Conservation (phyloP, 805 yeast genomes). For the Yarrowia hollandica region DNA sequence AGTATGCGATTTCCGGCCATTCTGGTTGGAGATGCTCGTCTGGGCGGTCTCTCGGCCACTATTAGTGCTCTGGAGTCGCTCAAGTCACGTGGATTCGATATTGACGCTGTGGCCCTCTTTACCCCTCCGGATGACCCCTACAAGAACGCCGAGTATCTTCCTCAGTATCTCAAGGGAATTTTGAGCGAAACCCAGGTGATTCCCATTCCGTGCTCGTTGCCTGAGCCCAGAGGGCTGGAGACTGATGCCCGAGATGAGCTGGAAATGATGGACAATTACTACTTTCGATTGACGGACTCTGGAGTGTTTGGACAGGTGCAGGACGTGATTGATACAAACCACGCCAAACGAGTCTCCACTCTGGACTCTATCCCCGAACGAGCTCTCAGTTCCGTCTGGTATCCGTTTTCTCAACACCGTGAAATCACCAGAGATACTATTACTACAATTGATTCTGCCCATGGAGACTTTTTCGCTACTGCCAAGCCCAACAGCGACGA, state of each 20-base stretch:
- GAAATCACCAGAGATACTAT: slow-evolving; percentile 32
- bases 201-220: slow-evolving; percentile 12
- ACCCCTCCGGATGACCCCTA: slow-evolving; percentile 27
- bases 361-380: slow-evolving; percentile 31
- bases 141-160: slow-evolving; percentile 32
- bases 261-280: slow-evolving; percentile 32
- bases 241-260: slow-evolving; percentile 25
- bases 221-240: slow-evolving; percentile 30
- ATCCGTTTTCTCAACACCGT: slow-evolving; percentile 37
- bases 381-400: slow-evolving; percentile 34
- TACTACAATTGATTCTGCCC: slow-evolving; percentile 36
- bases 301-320: slow-evolving; percentile 6
- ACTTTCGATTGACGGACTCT: slow-evolving; percentile 4
- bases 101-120: slow-evolving; percentile 32
- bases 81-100: slow-evolving; percentile 34
- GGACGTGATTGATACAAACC: slow-evolving; percentile 25
- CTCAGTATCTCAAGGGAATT: slow-evolving; percentile 30
- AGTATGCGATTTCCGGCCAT: slow-evolving; percentile 34
- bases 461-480: slow-evolving; percentile 34
- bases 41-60: slow-evolving; percentile 36
- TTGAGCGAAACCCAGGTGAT: slow-evolving; percentile 27
- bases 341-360: slow-evolving; percentile 22
- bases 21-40: slow-evolving; percentile 33
- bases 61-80: slow-evolving; percentile 35
- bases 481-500: neutral